Conservation (phyloP, 331 rosid genomes). For the Acacia concinna region DNA sequence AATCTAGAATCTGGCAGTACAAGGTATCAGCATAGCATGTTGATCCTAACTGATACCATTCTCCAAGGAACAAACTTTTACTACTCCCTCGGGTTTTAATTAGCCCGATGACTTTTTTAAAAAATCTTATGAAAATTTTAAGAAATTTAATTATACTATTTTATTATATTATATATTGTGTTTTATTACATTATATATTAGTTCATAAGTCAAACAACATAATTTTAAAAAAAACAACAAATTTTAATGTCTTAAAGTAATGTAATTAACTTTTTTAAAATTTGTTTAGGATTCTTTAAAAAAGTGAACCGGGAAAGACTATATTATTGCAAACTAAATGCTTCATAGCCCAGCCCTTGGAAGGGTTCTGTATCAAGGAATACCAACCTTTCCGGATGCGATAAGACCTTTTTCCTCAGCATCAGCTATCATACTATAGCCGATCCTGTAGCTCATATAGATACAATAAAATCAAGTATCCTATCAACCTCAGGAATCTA, state of each 20-base stretch:
- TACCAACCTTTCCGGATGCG: slow-evolving; percentile 61
- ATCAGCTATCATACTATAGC: slow-evolving; percentile 66
- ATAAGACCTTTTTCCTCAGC: slow-evolving; percentile 69
- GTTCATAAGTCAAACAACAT: too few relatives aligned
- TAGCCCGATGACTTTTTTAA: too few relatives aligned
- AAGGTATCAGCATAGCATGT: not conserved
- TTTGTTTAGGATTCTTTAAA: too few relatives aligned
- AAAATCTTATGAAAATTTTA: too few relatives aligned
- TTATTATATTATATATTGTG: too few relatives aligned
- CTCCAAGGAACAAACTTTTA: not conserved
- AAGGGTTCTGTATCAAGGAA: slow-evolving; percentile 3
- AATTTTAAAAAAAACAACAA: too few relatives aligned
- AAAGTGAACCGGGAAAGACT: too few relatives aligned
- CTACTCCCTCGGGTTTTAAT: too few relatives aligned
- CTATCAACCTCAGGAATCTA: not conserved
- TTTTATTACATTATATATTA: too few relatives aligned
- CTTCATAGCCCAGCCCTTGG: not conserved
- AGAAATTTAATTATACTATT: too few relatives aligned
- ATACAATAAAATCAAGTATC: not conserved
- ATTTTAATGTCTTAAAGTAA: too few relatives aligned
- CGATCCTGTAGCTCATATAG: slow-evolving; percentile 48
- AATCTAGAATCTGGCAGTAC: not conserved
- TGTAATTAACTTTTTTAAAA: too few relatives aligned
- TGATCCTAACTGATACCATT: slow-evolving; percentile 12
- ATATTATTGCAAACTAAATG: slow-evolving; percentile 2